Evolutionary conservation across 352 stramenopile genomes (phyloP).

Genomic region (Globisporangium acanthophoron): DNA sequence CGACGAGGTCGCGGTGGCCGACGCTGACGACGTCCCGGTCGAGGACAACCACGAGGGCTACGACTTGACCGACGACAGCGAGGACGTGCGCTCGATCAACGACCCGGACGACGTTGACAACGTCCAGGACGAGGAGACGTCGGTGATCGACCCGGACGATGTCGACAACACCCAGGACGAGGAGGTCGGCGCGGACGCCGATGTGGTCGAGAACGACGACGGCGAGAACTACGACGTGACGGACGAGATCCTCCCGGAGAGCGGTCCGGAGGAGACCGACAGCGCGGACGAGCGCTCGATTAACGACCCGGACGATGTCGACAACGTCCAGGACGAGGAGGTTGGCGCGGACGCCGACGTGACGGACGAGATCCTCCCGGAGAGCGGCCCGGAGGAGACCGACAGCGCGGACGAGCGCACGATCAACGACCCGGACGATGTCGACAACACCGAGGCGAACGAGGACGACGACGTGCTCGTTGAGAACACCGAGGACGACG

Average conservation of each 20-base stretch:
- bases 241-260: constrained; percentile 9
- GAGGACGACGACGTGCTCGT: not conserved
- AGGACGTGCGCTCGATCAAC: not conserved
- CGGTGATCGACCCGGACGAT: not conserved
- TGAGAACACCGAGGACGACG: not conserved
- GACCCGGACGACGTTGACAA: not conserved
- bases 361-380: not conserved
- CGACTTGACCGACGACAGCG: not conserved
- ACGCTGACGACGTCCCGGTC: not conserved
- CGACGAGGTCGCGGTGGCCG: not conserved
- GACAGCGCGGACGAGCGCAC: not conserved
- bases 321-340: not conserved
- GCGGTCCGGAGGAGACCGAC: constrained; percentile 1
- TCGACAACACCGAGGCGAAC: constrained; percentile 1
- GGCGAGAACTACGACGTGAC: not conserved
- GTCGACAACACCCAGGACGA: not conserved
- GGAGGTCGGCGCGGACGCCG: not conserved
- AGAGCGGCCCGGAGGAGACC: not conserved
- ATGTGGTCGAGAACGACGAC: not conserved
- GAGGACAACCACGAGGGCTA: too few species aligned
- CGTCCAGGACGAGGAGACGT: not conserved
- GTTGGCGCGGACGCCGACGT: not conserved
- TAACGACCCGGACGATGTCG: not conserved
- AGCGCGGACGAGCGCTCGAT: constrained; percentile 1
- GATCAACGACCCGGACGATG: not conserved